Base-by-base conservation (phyloP, 2,329 filamentous ascomycete species). In the Exophiala sideris region DNA sequence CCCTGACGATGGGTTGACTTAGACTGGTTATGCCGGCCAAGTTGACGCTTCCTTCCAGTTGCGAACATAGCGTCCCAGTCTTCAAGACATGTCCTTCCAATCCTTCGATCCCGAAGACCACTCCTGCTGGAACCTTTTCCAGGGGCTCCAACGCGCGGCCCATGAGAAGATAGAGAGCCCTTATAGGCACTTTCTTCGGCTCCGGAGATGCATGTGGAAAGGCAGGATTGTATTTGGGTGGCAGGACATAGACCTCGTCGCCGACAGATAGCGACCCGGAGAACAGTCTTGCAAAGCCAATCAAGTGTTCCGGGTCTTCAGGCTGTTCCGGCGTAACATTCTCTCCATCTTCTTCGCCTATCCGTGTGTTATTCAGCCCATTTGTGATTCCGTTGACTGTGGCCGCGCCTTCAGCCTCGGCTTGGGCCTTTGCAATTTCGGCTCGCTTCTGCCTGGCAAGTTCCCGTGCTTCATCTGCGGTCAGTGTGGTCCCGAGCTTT, bases 51-150 rank as follows among this genome's bases (percentile, higher is more conserved):
- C 94, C 94, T 45, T 90, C 86, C 0, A 95, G 75, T 60, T 88
- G 87, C 60, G 89, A 95, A 74, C 91, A 96, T 3, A 99, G 77
- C 0, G 94, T 99, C 10, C 91, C 94, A 1, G 91, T 95, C 70
- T 99, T 99, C 50, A 99, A 79, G n/a, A 99, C 87, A 57, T 92
- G 87, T 12, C 91, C 92, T 66, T 94, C 91, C 1, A 99, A 81
- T 1, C 94, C 94, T 32, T 87, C 90, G 50, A 99, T 94, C 20
- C 94, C 94, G 67, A 99, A 97, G 3, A 99, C 88, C 6, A 95
- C 91, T 40, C 94, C 94, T 0, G 94, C 92, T 5, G 92, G 92
- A 0, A 97, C 92, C 0, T 87, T 87, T 12, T 83, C 81, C 0
- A 99, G 80, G 1, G 86, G 81, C 67, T 97, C 92, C 3, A 99